These are phyloP conservation scores for Neofusicoccum sp. DNA, from an alignment of 2,329 filamentous ascomycete species.

Conservation along the genomic window DNA sequence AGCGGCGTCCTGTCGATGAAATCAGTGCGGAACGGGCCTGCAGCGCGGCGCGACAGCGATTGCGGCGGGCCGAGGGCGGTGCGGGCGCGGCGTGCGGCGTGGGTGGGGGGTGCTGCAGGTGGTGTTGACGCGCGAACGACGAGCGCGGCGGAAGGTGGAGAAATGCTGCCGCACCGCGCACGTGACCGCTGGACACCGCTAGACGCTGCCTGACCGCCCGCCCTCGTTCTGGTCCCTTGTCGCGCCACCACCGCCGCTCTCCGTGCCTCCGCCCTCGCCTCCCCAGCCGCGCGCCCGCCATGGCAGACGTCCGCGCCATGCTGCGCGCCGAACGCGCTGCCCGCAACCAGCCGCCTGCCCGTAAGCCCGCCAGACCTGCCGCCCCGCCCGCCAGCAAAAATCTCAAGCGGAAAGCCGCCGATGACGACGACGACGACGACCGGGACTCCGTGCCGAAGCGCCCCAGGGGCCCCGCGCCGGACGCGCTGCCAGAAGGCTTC, in stretches of 20 bases:
- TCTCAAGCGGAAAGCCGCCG: slow-evolving; percentile 35
- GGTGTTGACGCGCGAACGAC: slow-evolving; percentile 10
- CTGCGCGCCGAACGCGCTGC: slow-evolving; percentile 40
- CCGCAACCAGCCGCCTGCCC: slow-evolving; percentile 26
- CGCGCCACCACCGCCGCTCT: background rate
- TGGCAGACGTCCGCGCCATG: slow-evolving; percentile 40
- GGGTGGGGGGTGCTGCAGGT: background rate
- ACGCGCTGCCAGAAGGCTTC: slow-evolving; percentile 33
- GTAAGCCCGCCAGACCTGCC: slow-evolving; percentile 30
- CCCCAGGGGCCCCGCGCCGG: slow-evolving; percentile 21
- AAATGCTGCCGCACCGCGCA: slow-evolving; percentile 1
- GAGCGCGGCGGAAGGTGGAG: slow-evolving; percentile 11
- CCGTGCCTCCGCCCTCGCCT: background rate
- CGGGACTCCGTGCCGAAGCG: slow-evolving; percentile 36
- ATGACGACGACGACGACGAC: slow-evolving; percentile 30
- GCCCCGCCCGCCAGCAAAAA: slow-evolving; percentile 29
- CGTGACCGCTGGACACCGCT: background rate
- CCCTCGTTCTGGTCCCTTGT: background rate
- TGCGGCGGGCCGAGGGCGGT: background rate
- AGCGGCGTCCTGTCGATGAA: background rate
- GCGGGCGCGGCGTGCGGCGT: background rate
- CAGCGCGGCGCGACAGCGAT: slow-evolving; percentile 4
- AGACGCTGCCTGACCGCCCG: background rate
- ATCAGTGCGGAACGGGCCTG: slow-evolving; percentile 1
- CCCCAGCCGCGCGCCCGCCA: slow-evolving; percentile 19